Percentiles rank a stretch among this genome's conserved stretches.
phyloP scores from a whole-genome alignment of 2,329 filamentous ascomycete genomes.

The Aspergillus fumigatus region DNA sequence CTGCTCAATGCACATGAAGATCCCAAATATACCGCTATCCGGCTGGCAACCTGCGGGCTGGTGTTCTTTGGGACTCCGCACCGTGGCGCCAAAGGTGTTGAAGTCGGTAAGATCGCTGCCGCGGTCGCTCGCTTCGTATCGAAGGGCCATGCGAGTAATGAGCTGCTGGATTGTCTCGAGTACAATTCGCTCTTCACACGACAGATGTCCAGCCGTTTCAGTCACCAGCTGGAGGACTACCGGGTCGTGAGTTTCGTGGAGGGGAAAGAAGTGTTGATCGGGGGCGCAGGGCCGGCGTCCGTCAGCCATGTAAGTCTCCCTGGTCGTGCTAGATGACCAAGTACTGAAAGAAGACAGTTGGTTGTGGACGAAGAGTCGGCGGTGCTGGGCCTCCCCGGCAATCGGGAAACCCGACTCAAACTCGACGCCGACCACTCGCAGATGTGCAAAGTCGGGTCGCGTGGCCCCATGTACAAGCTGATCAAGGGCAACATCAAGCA shows the following conservation, averaged over 20 bases:
- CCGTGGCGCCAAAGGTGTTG: conserved; percentile 29
- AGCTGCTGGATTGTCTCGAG: conserved; percentile 25
- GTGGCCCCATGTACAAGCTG: conserved; percentile 28
- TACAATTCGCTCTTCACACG: conserved; percentile 28
- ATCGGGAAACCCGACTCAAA: conserved; percentile 32
- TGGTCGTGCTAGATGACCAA: rapidly evolving
- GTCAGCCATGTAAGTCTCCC: conserved; percentile 26
- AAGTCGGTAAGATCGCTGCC: conserved; percentile 30
- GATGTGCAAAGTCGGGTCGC: conserved; percentile 30
- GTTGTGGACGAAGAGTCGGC: conserved; percentile 35
- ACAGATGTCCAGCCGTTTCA: conserved; percentile 30
- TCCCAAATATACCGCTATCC: conserved; percentile 30
- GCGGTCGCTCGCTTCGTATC: conserved; percentile 30
- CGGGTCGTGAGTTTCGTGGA: conserved; percentile 33
- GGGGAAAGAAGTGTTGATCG: conserved; percentile 27
- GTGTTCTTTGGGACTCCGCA: conserved; percentile 35
- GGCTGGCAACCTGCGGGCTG: conserved; percentile 28
- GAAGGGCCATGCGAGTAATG: conserved; percentile 29
- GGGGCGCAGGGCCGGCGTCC: conserved; percentile 25
- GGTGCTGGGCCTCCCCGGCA: conserved; percentile 28
- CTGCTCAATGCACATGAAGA: conserved; percentile 33
- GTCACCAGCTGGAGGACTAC: conserved; percentile 32
- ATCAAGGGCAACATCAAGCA: conserved; percentile 33
- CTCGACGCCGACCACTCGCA: conserved; percentile 33
- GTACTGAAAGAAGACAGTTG: conserved; percentile 13